Conservation (phyloP, 768 basidiomycete genomes). For the Kwoniella heveanensis region DNA sequence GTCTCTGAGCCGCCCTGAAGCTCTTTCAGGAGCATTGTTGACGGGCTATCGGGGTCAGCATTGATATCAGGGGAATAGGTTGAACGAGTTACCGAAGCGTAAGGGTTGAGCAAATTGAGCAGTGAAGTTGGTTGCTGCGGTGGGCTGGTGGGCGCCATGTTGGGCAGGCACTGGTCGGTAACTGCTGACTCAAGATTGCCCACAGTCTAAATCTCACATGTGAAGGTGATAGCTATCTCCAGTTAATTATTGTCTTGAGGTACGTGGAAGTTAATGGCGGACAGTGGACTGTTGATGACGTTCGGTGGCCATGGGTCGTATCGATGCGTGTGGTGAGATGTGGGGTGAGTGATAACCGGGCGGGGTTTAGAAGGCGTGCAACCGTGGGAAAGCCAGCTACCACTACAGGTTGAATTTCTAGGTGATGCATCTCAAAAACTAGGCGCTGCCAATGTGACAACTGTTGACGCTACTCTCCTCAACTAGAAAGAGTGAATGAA, state of each 20-base stretch:
- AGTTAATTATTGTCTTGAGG: too few species aligned
- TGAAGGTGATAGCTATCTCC: neutral
- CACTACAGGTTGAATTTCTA: neutral
- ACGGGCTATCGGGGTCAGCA: constrained; percentile 44
- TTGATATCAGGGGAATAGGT: constrained; percentile 32
- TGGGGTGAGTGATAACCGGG: constrained; percentile 17
- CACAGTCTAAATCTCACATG: neutral
- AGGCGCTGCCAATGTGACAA: too few species aligned
- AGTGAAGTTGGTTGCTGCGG: constrained; percentile 25
- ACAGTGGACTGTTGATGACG: neutral
- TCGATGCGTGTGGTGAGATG: too few species aligned
- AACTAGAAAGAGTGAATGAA: constrained; percentile 8
- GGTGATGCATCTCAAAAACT: too few species aligned
- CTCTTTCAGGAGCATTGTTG: constrained; percentile 45
- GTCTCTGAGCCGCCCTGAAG: constrained; percentile 34
- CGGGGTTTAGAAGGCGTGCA: neutral
- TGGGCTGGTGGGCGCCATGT: constrained; percentile 24
- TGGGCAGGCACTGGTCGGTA: neutral
- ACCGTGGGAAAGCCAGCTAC: constrained; percentile 17
- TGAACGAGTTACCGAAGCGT: constrained; percentile 37
- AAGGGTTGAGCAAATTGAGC: constrained; percentile 40
- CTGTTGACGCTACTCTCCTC: too few species aligned
- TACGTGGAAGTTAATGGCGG: too few species aligned
- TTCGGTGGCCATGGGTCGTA: neutral
- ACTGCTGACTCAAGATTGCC: neutral